A percentile compares a stretch with the other conserved stretches of the same genome.
phyloP scores from a whole-genome alignment of 306 rosid species.

The Crataegus laevigata region DNA sequence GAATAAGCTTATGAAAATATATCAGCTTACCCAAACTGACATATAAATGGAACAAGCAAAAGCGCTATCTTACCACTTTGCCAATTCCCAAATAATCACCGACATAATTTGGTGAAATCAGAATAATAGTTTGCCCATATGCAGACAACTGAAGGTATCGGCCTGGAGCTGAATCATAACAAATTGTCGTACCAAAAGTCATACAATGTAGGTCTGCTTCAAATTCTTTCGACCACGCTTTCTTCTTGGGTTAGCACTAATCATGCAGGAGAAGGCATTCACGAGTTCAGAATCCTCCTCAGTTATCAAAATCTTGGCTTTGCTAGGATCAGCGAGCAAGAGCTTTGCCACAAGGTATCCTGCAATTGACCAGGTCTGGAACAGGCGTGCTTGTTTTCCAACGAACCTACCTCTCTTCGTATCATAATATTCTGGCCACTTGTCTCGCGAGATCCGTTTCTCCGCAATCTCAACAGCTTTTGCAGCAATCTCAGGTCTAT shows the following conservation, averaged over 20 bases:
- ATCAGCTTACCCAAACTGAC: neutral
- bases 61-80: neutral
- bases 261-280: constrained; percentile 58
- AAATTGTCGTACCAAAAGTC: constrained; percentile 9
- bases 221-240: constrained; percentile 55
- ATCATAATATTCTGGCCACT: constrained; percentile 86
- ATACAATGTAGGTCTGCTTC: constrained; percentile 55
- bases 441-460: constrained; percentile 55
- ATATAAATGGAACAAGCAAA: neutral
- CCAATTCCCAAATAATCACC: neutral
- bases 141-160: neutral
- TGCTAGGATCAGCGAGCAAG: constrained; percentile 62
- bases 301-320: constrained; percentile 56
- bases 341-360: constrained; percentile 71
- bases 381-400: constrained; percentile 68
- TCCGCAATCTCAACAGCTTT: constrained; percentile 61
- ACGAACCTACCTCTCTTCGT: constrained; percentile 57
- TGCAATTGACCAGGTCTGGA: constrained; percentile 77
- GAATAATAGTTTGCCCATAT: neutral
- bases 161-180: neutral
- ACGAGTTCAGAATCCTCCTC: constrained; percentile 81
- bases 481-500: constrained; percentile 66
- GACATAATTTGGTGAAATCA: neutral
- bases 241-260: constrained; percentile 53
- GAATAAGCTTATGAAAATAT: constrained; percentile 1